Percentiles rank a stretch among this genome's conserved stretches.
Conservation (phyloP, 306 rosid species). For the Casuarina equisetifolia region DNA sequence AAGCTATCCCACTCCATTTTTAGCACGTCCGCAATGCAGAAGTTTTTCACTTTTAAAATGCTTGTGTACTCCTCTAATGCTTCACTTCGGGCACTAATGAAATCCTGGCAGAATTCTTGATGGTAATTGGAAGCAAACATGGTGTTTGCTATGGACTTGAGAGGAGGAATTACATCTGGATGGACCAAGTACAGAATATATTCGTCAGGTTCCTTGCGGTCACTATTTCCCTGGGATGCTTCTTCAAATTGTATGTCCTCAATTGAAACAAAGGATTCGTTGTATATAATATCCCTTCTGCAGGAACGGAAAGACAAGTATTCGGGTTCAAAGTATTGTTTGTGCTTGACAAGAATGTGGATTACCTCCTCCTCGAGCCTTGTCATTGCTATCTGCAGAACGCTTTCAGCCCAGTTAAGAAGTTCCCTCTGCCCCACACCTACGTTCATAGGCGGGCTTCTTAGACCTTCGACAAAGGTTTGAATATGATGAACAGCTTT, state of each 20-base stretch:
- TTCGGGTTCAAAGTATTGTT: constrained; percentile 52
- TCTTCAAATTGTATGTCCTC: constrained; percentile 42
- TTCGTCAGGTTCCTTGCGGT: constrained; percentile 19
- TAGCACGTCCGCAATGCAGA: constrained; percentile 50
- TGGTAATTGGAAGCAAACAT: constrained; percentile 64
- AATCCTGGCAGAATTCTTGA: constrained; percentile 55
- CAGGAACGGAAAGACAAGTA: constrained; percentile 43
- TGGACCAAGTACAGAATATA: constrained; percentile 42
- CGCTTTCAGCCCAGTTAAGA: constrained; percentile 37
- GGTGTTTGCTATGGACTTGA: constrained; percentile 52
- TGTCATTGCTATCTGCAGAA: constrained; percentile 57
- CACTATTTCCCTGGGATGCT: constrained; percentile 12
- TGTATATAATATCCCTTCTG: constrained; percentile 34
- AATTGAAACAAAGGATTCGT: constrained; percentile 41
- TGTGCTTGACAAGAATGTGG: constrained; percentile 50
- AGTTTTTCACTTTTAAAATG: constrained; percentile 42
- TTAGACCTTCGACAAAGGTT: constrained; percentile 38
- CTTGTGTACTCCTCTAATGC: constrained; percentile 57
- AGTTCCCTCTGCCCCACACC: constrained; percentile 42
- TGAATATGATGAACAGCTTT: constrained; percentile 46
- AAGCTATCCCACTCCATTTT: constrained; percentile 54
- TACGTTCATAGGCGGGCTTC: constrained; percentile 32
- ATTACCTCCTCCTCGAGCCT: constrained; percentile 55
- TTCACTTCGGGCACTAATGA: constrained; percentile 39
- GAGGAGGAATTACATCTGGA: constrained; percentile 43